Percentiles rank a stretch among this genome's conserved stretches.
phyloP scores from a whole-genome alignment of 2,329 filamentous ascomycete species.

The Harringtonia lauricola region DNA sequence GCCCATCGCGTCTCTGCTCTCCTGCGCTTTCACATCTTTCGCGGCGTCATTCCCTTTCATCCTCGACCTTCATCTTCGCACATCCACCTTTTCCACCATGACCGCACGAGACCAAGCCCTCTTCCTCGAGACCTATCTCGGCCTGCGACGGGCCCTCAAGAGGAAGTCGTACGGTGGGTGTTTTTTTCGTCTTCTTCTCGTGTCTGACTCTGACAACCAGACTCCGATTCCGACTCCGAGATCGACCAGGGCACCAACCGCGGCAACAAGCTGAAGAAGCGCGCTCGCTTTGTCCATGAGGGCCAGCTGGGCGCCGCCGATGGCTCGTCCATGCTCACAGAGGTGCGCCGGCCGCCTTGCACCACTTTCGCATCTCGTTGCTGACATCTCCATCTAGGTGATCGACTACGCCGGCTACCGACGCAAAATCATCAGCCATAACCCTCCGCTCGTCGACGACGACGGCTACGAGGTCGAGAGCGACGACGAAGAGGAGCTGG shows the following conservation, averaged over 20 bases:
- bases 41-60: not conserved
- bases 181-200: not conserved
- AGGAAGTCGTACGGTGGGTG: conserved; percentile 12
- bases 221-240: conserved; percentile 74
- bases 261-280: conserved; percentile 69
- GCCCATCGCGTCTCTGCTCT: not conserved
- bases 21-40: not conserved
- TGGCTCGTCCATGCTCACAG: conserved; percentile 59
- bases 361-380: no score
- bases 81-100: conserved; percentile 4
- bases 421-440: conserved; percentile 62
- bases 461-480: conserved; percentile 69
- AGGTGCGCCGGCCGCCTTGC: conserved; percentile 36
- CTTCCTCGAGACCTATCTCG: conserved; percentile 12
- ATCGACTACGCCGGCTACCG: conserved; percentile 65
- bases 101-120: conserved; percentile 12
- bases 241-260: conserved; percentile 62
- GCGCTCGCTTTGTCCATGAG: conserved; percentile 58
- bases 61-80: not conserved
- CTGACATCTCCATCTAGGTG: conserved; percentile 39
- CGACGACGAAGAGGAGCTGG: conserved; percentile 53
- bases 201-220: not conserved
- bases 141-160: conserved; percentile 13
- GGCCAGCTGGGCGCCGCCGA: conserved; percentile 57
- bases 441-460: conserved; percentile 62